These are phyloP conservation scores for Lecanicillium sp. DNA, from an alignment of 2,329 filamentous ascomycete species.

Conservation along the genomic window DNA sequence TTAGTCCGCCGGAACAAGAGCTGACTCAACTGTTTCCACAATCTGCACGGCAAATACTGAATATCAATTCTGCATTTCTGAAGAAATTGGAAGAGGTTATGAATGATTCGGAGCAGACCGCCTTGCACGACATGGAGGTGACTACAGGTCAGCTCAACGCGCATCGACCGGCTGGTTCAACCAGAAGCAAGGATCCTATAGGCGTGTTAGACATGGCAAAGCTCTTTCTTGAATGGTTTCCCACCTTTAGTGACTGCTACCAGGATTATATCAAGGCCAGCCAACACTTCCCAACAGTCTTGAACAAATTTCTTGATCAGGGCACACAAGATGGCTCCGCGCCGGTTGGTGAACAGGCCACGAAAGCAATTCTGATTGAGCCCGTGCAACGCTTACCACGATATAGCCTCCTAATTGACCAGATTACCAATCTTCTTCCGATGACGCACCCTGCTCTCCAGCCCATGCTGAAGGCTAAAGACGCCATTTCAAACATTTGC, in stretches of 20 bases:
- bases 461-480: slow-evolving; percentile 76
- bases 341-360: slow-evolving; percentile 78
- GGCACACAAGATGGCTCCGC: slow-evolving; percentile 71
- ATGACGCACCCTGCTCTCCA: slow-evolving; percentile 78
- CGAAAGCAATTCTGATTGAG: slow-evolving; percentile 90
- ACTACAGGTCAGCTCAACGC: slow-evolving; percentile 32
- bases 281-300: slow-evolving; percentile 72
- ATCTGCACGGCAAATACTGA: slow-evolving; percentile 70
- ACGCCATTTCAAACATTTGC: slow-evolving; percentile 94
- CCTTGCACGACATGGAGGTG: slow-evolving; percentile 65
- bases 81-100: slow-evolving; percentile 67
- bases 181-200: slow-evolving; percentile 58
- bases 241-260: slow-evolving; percentile 84
- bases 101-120: slow-evolving; percentile 75
- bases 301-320: slow-evolving; percentile 66
- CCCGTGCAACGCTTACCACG: slow-evolving; percentile 89
- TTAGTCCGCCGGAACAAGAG: slow-evolving; percentile 64
- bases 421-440: slow-evolving; percentile 80
- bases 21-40: slow-evolving; percentile 72
- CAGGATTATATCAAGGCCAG: slow-evolving; percentile 89
- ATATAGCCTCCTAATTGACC: slow-evolving; percentile 94
- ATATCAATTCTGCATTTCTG: slow-evolving; percentile 75
- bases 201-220: slow-evolving; percentile 73
- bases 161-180: slow-evolving; percentile 34
- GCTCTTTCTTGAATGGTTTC: slow-evolving; percentile 83